phyloP scores from a whole-genome alignment of 345 rosid species.

The Lepidium africanum region DNA sequence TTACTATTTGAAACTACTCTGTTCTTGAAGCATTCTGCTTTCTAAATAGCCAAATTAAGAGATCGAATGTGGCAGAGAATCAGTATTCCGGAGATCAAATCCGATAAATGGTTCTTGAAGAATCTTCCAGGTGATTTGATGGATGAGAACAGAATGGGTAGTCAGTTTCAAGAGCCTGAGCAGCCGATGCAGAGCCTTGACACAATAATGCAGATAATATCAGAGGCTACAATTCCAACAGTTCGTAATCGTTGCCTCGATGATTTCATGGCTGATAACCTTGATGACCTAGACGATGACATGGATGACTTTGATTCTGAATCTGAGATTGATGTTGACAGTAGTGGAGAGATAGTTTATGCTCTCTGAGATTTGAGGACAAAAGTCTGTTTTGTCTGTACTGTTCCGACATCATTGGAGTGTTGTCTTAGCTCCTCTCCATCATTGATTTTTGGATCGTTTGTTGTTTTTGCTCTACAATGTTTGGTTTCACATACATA shows the following conservation, averaged over 20 bases:
- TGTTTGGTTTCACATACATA: constrained; percentile 15
- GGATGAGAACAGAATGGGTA: constrained; percentile 50
- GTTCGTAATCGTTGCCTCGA: constrained; percentile 36
- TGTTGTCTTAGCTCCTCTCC: constrained; percentile 12
- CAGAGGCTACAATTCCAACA: constrained; percentile 84
- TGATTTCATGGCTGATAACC: constrained; percentile 40
- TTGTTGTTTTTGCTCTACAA: constrained; percentile 1
- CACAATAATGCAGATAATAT: constrained; percentile 85
- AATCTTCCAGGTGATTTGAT: constrained; percentile 74
- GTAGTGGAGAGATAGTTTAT: constrained; percentile 87
- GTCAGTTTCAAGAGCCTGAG: constrained; percentile 70
- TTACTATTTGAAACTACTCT: background rate
- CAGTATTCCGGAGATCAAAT: constrained; percentile 65
- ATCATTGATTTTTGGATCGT: constrained; percentile 2
- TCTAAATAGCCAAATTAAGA: background rate
- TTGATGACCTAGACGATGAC: constrained; percentile 58
- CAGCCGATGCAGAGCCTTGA: constrained; percentile 81
- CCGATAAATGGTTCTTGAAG: constrained; percentile 82
- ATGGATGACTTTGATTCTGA: constrained; percentile 87
- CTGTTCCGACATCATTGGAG: constrained; percentile 21
- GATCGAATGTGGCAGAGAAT: constrained; percentile 60
- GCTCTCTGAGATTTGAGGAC: constrained; percentile 34
- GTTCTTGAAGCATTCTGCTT: background rate
- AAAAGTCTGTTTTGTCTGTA: constrained; percentile 3
- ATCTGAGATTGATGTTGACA: constrained; percentile 78